Evolutionary conservation across 129 eudicot species (phyloP).

Genomic region (Centella asiatica): DNA sequence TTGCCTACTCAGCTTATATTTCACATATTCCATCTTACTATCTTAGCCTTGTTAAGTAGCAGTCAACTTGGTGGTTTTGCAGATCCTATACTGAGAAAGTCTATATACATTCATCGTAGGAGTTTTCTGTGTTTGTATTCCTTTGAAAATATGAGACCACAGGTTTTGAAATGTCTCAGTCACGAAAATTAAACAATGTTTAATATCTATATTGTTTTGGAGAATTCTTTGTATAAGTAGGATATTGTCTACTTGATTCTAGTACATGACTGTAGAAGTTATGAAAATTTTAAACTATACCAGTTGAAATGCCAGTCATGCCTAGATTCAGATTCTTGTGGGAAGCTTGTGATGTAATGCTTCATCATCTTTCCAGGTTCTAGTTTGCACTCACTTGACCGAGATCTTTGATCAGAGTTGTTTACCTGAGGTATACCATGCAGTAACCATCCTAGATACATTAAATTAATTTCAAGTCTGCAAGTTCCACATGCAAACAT

Average conservation of each 20-base stretch:
- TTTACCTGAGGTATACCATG: constrained; percentile 49
- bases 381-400: constrained; percentile 87
- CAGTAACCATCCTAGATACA: background rate
- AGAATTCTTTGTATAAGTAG: no score
- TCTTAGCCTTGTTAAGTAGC: background rate
- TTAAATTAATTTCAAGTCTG: constrained; percentile 1
- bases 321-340: no score
- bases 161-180: no score
- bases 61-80: background rate
- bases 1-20: background rate
- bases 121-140: background rate
- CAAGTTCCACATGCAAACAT: constrained; percentile 6
- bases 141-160: background rate
- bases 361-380: constrained; percentile 36
- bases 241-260: no score
- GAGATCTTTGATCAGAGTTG: constrained; percentile 53
- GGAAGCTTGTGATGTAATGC: background rate
- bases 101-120: background rate
- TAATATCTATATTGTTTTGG: no score
- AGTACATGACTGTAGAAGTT: no score
- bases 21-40: background rate
- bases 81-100: constrained; percentile 1
- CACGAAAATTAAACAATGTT: no score
- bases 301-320: no score
- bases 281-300: background rate